phyloP scores from a whole-genome alignment of 2,329 filamentous ascomycete species.

The Colletotrichum tofieldiae region DNA sequence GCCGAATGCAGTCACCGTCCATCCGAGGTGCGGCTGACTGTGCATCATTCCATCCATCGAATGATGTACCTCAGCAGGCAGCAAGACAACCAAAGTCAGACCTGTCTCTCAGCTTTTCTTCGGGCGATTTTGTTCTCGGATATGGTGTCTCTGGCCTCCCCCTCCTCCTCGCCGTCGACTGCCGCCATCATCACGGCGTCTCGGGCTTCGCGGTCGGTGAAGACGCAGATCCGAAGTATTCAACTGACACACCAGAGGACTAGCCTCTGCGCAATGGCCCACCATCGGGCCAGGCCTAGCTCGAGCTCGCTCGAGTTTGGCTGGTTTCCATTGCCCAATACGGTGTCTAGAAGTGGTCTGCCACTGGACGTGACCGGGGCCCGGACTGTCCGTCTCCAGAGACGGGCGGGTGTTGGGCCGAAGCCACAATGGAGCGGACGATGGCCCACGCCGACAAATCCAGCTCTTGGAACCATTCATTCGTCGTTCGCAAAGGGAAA shows the following conservation, averaged over 20 bases:
- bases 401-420: slow-evolving; percentile 21
- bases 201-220: slow-evolving; percentile 29
- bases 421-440: slow-evolving; percentile 30
- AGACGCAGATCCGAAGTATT: slow-evolving; percentile 13
- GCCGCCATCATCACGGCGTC: slow-evolving; percentile 8
- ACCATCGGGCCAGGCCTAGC: slow-evolving; percentile 15
- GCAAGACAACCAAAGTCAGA: slow-evolving; percentile 8
- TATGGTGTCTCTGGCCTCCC: slow-evolving; percentile 11
- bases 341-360: slow-evolving; percentile 15
- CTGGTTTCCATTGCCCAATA: slow-evolving; percentile 8
- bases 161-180: slow-evolving; percentile 2
- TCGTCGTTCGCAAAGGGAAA: slow-evolving; percentile 25
- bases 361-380: slow-evolving; percentile 15
- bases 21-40: slow-evolving; percentile 28
- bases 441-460: slow-evolving; percentile 12
- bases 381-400: slow-evolving; percentile 17
- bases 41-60: slow-evolving; percentile 6
- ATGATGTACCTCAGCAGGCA: slow-evolving; percentile 17
- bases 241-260: slow-evolving; percentile 18
- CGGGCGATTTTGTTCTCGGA: background rate
- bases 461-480: slow-evolving; percentile 5
- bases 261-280: slow-evolving; percentile 16
- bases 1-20: slow-evolving; percentile 6
- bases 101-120: background rate
- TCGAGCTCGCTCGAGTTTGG: background rate